Percentiles rank a stretch among this genome's conserved stretches.
These are phyloP conservation scores for Cylindrotheca closterium DNA, from an alignment of 108 stramenopile species.

Conservation along the genomic window DNA sequence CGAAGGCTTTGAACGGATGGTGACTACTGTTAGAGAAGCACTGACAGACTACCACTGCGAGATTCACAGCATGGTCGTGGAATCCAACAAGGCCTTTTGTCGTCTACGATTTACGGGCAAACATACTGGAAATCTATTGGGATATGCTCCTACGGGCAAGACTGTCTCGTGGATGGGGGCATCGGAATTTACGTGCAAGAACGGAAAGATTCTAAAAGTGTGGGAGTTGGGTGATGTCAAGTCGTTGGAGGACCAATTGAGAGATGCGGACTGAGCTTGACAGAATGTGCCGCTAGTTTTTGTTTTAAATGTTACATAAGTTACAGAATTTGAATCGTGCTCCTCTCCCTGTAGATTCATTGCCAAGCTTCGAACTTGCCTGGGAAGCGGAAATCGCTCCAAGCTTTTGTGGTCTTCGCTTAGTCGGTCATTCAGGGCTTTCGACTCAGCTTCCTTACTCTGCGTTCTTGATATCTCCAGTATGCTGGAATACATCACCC, in stretches of 20 bases:
- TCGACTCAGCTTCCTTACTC: no score
- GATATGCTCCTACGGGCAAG: conserved; percentile 51
- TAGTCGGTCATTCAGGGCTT: no score
- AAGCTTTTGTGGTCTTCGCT: no score
- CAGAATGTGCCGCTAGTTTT: no score
- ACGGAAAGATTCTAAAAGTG: conserved; percentile 53
- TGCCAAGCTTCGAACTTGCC: no score
- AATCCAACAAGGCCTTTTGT: conserved; percentile 61
- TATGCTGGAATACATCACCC: no score
- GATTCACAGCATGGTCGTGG: conserved; percentile 62
- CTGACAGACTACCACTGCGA: conserved; percentile 60
- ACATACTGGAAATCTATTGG: conserved; percentile 48
- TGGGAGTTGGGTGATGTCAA: conserved; percentile 69
- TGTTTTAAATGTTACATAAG: no score
- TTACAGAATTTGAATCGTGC: no score
- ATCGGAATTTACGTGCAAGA: conserved; percentile 52
- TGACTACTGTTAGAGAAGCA: conserved; percentile 40
- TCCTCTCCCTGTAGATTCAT: no score
- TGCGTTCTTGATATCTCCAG: no score
- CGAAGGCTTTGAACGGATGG: conserved; percentile 58
- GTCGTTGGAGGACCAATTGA: conserved; percentile 47
- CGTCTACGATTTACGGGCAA: conserved; percentile 52
- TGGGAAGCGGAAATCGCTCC: no score
- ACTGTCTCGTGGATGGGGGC: conserved; percentile 58
- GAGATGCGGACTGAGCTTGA: conserved; percentile 5